These are phyloP conservation scores for Eimeria acervulina DNA, from an alignment of 169 alveolate genomes.

Conservation along the genomic window DNA sequence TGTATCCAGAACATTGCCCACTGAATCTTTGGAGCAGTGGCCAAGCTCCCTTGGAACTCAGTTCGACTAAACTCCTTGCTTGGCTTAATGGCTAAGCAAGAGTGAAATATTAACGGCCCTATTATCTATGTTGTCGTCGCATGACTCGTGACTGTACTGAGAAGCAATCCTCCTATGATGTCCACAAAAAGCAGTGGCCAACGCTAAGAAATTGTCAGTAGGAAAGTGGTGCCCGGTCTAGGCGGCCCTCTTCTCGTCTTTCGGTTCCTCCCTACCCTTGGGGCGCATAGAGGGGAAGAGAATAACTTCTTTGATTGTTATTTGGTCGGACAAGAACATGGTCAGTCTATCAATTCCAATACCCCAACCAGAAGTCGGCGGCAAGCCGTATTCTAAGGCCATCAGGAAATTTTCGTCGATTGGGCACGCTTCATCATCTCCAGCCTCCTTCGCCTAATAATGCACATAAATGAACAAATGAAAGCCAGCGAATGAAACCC, in stretches of 20 bases:
- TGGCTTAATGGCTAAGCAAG: not conserved
- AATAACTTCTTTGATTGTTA: conserved; percentile 98
- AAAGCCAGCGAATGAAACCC: not conserved
- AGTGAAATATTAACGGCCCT: not conserved
- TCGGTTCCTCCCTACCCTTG: conserved; percentile 21
- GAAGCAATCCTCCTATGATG: not conserved
- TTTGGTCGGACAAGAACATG: conserved; percentile 97
- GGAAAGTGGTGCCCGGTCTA: not conserved
- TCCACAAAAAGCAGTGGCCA: too few relatives aligned
- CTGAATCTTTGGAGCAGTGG: not conserved
- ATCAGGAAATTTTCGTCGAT: conserved; percentile 92
- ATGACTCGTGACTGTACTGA: not conserved
- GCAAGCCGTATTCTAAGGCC: conserved; percentile 98
- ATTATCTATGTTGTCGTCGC: not conserved
- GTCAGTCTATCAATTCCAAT: conserved; percentile 98
- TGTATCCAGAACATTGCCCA: not conserved
- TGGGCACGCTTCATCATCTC: conserved; percentile 89
- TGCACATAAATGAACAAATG: not conserved
- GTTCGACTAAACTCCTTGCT: not conserved
- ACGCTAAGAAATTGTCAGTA: too few relatives aligned
- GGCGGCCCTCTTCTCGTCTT: conserved; percentile 47
- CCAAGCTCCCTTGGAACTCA: not conserved
- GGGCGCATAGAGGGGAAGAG: conserved; percentile 98
- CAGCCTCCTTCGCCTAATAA: conserved; percentile 85
- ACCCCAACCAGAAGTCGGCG: conserved; percentile 99